A percentile compares a stretch with the other conserved stretches of the same genome.
phyloP scores from a whole-genome alignment of 768 basidiomycete species.

The Russula virescens region DNA sequence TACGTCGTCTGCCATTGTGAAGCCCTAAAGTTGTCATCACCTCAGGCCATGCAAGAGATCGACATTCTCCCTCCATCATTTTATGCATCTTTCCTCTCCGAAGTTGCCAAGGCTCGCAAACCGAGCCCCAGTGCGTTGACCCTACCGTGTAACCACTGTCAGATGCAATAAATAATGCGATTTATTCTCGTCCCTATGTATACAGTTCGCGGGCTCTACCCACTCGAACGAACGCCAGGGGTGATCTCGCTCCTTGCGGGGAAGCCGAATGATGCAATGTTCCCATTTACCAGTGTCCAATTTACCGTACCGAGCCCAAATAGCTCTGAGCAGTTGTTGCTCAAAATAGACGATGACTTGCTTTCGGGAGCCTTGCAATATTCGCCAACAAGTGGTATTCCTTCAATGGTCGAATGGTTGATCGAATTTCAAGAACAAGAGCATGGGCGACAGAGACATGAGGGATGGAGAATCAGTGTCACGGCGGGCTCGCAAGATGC shows the following conservation, averaged over 20 bases:
- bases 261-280: conserved; percentile 85
- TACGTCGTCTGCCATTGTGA: no score
- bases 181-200: not conserved
- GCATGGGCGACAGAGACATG: conserved; percentile 52
- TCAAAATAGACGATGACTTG: conserved; percentile 53
- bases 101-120: conserved; percentile 52
- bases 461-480: conserved; percentile 70
- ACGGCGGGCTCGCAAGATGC: conserved; percentile 88
- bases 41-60: not conserved
- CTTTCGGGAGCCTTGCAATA: conserved; percentile 73
- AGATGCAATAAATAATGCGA: not conserved
- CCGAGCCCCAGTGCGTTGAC: conserved; percentile 48
- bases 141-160: not conserved
- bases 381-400: conserved; percentile 62
- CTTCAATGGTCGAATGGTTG: conserved; percentile 62
- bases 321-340: conserved; percentile 39
- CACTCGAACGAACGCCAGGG: conserved; percentile 72
- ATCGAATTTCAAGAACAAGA: conserved; percentile 59
- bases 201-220: conserved; percentile 59
- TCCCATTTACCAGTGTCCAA: conserved; percentile 81
- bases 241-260: conserved; percentile 82
- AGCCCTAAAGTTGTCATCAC: not conserved
- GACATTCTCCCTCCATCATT: conserved; percentile 43
- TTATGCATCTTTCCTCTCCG: conserved; percentile 58
- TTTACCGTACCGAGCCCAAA: conserved; percentile 52